Evolutionary conservation across 805 yeast species (phyloP).

Genomic region (Candida maltosa): DNA sequence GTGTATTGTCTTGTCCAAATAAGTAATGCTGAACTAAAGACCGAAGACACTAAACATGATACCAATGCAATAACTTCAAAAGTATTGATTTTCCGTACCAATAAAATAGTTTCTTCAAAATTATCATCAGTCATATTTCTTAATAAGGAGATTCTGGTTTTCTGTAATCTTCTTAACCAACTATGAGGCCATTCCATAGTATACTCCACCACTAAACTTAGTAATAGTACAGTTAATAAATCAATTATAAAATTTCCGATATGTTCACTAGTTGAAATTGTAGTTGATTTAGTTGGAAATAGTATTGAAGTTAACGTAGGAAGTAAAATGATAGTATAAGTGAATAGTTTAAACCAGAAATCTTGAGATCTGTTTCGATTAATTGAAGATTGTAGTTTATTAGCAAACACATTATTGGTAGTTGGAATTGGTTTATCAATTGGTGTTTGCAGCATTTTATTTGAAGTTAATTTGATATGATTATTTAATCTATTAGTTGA

Average conservation of each 20-base stretch:
- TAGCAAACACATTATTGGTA: too few species aligned
- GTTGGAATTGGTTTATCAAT: too few species aligned
- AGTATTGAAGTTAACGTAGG: conserved; percentile 25
- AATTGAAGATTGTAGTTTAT: too few species aligned
- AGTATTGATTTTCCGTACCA: conserved; percentile 10
- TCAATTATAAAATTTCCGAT: conserved; percentile 28
- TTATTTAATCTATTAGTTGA: too few species aligned
- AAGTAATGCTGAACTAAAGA: conserved; percentile 24
- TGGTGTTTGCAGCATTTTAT: too few species aligned
- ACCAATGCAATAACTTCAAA: conserved; percentile 19
- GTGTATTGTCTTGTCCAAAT: conserved; percentile 23
- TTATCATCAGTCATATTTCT: conserved; percentile 7
- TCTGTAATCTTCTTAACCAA: conserved; percentile 29
- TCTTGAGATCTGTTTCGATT: too few species aligned
- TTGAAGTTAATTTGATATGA: too few species aligned
- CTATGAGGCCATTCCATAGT: conserved; percentile 41
- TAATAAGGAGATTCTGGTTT: conserved; percentile 12
- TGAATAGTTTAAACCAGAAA: conserved; percentile 14
- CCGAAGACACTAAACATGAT: conserved; percentile 23
- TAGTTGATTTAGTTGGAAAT: conserved; percentile 16
- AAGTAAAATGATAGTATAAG: conserved; percentile 17
- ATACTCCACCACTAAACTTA: conserved; percentile 31
- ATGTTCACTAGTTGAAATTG: conserved; percentile 12
- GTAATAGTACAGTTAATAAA: conserved; percentile 24
- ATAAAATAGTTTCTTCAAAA: conserved; percentile 6